phyloP scores from a whole-genome alignment of 169 alveolate species.

The Eimeria sp. region DNA sequence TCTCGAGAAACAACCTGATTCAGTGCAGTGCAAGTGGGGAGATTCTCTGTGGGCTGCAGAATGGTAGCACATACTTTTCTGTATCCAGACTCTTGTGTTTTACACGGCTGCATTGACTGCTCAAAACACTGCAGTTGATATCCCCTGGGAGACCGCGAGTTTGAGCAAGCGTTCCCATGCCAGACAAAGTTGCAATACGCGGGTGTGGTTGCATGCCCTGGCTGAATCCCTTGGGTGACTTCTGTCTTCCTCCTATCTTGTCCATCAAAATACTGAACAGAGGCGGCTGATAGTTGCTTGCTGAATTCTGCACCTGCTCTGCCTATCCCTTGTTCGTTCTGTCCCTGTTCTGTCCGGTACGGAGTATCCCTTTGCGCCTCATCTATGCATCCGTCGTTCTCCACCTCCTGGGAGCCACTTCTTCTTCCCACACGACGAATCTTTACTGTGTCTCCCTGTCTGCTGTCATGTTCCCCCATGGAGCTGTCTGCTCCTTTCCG shows the following conservation, averaged over 20 bases:
- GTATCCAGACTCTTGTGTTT: not conserved
- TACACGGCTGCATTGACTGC: not conserved
- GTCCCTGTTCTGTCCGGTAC: not conserved
- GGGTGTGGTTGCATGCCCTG: not conserved
- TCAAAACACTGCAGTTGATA: not conserved
- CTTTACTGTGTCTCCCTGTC: not conserved
- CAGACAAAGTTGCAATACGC: not conserved
- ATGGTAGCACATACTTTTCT: not conserved
- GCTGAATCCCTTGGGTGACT: not conserved
- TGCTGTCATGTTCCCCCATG: not conserved
- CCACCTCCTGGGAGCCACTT: not conserved
- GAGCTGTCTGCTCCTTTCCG: not conserved
- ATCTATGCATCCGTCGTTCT: not conserved
- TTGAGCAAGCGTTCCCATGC: not conserved
- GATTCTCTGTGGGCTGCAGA: not conserved
- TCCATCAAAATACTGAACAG: not conserved
- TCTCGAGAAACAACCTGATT: not conserved
- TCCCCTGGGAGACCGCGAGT: not conserved
- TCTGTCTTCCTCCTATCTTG: not conserved
- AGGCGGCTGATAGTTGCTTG: not conserved
- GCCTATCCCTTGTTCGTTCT: not conserved
- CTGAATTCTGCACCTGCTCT: not conserved
- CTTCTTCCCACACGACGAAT: not conserved
- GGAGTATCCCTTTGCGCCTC: not conserved
- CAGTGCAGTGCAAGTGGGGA: not conserved